Evolutionary conservation across 2,329 filamentous ascomycete species (phyloP).

Genomic region (Madurella mycetomatis): DNA sequence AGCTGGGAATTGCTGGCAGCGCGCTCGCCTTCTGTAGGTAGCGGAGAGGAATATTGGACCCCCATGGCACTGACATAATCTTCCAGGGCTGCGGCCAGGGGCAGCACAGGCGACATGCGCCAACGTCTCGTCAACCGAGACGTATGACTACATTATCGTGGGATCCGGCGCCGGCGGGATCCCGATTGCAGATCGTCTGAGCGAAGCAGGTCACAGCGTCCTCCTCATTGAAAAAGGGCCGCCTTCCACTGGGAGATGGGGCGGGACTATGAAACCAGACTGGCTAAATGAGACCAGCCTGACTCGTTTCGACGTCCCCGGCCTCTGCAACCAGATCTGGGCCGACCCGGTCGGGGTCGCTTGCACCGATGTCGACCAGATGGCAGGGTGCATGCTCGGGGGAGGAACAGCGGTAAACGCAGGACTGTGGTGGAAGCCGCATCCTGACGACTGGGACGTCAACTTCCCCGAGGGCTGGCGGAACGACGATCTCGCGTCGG

Average conservation of each 20-base stretch:
- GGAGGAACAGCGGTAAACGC: conserved; percentile 64
- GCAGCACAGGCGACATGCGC: conserved; percentile 14
- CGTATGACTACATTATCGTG: conserved; percentile 61
- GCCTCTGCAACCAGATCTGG: conserved; percentile 69
- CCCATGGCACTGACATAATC: background rate
- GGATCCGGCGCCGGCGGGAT: conserved; percentile 59
- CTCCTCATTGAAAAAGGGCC: conserved; percentile 59
- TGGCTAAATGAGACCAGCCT: conserved; percentile 60
- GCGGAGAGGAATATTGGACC: background rate
- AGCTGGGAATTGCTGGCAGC: conserved; percentile 7
- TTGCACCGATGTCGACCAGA: conserved; percentile 66
- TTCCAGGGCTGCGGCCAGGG: conserved; percentile 13
- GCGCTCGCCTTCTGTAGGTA: conserved; percentile 13
- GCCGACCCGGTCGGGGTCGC: conserved; percentile 57
- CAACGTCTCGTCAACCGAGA: conserved; percentile 19
- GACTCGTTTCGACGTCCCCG: conserved; percentile 67
- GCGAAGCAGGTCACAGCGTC: conserved; percentile 60
- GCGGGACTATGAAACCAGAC: conserved; percentile 54
- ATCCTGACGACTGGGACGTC: conserved; percentile 58
- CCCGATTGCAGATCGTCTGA: conserved; percentile 57
- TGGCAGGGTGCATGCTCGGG: conserved; percentile 67
- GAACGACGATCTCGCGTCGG: conserved; percentile 53
- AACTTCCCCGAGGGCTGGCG: conserved; percentile 71
- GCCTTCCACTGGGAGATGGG: conserved; percentile 59
- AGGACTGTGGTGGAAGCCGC: conserved; percentile 55